Base-by-base conservation (phyloP, 129 eudicot genomes). In the Artemisia tridentata region DNA sequence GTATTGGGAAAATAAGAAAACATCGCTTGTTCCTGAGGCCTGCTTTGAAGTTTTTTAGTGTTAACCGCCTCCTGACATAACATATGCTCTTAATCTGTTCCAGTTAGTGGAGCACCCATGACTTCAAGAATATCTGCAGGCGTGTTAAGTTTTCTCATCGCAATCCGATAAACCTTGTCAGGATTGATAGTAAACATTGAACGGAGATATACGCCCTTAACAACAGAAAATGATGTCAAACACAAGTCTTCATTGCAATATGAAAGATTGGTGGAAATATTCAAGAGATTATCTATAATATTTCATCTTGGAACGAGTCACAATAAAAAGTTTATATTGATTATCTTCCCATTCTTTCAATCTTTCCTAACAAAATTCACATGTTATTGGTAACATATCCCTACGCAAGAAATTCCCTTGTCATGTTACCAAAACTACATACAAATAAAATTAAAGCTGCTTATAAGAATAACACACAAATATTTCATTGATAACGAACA, bases 11-110 rank as follows among this genome's bases (percentile, higher is more conserved):
- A 43, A 93, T 93, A 49, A 93, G 96, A 67, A 93, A 93, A 78
- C 96, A 89, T 9, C 96, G 82, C 63, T 87, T 93, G 89, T 87
- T 76, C 80, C 95, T 85, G 46, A 87, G 59, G 60, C 74, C 79
- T 68, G 95, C 95, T 72, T 84, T 78, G 68, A 93, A 83, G 73
- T 87, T 85, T 78, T 86, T 86, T 64, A 93, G 72, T 7, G 86
- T 86, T 65, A 93, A 47, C 98, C 96, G 27, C 98, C 98, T 71
- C 96, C 98, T 10, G 98, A 93, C 98, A 89, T 93, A 73, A 93
- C 95, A 80, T 89, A 93, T 47, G 96, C 98, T 82, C 98, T 89
- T 78, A 89, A 78, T 93, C 96, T 6, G 98, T 87, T 48, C 98
- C 98, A 0, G 87, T 66, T 38, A 93, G 91, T 46, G 98, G 98